Evolutionary conservation across 208 protist genomes (phyloP), one percentile per base, ranked within the genome.

Genomic region (Leishmania major): DNA sequence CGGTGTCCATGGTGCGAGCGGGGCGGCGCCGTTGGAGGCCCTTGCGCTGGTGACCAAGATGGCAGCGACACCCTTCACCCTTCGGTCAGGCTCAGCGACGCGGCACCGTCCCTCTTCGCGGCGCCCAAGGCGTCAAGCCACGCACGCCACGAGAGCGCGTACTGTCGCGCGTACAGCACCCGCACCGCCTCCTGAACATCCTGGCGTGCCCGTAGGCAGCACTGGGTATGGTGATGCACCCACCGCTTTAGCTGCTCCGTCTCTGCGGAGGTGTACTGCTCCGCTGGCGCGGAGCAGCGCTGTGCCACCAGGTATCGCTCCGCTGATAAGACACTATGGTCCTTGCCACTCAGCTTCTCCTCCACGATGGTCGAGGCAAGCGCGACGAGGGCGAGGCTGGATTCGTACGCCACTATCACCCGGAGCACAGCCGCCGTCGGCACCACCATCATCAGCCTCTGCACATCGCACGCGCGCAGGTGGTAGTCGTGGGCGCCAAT

Each of bases 401-500:
- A 73, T n/a, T 91, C 77, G 72, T 88, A 88, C 7, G 86, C 86
- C 66, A 85, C 70, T 7, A 97, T 70, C 43, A 92, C 92, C 43
- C 77, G 70, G 70, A 97, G 66, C 79, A 97, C 90, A 2, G 86
- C 86, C 4, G 62, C 75, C 25, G 79, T 87, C 13, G 95, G 95
- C 43, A 96, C 80, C 28, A 92, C 77, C 25, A 94, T 88, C 25
- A 83, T 78, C 60, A 96, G 89, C 31, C 93, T 91, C 35, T 85
- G 89, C 62, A 95, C 87, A 79, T 97, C 92, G 66, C 83, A 82
- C 83, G 92, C 92, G 47, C 89, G 87, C 53, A 88, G 79, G 79
- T 93, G 91, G 84, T 88, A 95, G 64, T 89, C 84, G 78, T 96
- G 91, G 15, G 93, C 92, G 47, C 95, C 95, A 45, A 97, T 89